phyloP scores from a whole-genome alignment of 805 yeast genomes.

The Gaillardinia entomophila region DNA sequence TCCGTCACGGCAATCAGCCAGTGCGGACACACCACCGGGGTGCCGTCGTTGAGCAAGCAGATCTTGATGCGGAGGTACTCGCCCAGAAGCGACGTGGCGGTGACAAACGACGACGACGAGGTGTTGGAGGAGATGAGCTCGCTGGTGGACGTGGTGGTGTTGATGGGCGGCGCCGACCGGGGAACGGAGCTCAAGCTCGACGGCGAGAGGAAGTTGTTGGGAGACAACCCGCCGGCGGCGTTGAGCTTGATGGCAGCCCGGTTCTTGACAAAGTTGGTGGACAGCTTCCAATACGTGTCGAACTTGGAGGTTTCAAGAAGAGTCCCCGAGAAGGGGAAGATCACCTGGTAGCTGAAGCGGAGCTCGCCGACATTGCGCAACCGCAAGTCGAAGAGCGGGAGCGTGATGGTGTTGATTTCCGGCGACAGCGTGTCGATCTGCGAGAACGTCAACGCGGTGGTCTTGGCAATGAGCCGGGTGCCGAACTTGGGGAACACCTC shows the following conservation, averaged over 20 bases:
- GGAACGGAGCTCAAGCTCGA: slow-evolving; percentile 15
- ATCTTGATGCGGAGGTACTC: slow-evolving; percentile 66
- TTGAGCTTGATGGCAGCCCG: slow-evolving; percentile 22
- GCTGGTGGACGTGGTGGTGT: slow-evolving; percentile 10
- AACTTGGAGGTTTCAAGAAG: slow-evolving; percentile 86
- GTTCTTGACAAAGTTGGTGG: slow-evolving; percentile 53
- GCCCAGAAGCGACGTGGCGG: slow-evolving; percentile 87
- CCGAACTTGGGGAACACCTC: slow-evolving; percentile 95
- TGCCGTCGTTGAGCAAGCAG: slow-evolving; percentile 73
- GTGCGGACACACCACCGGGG: slow-evolving; percentile 75
- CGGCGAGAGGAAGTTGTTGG: slow-evolving; percentile 35
- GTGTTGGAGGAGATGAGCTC: slow-evolving; percentile 13
- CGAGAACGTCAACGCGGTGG: slow-evolving; percentile 64
- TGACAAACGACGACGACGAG: slow-evolving; percentile 60
- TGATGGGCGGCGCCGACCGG: neutral
- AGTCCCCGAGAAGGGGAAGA: slow-evolving; percentile 80
- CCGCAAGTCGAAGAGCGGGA: slow-evolving; percentile 80
- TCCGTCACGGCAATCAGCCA: slow-evolving; percentile 49
- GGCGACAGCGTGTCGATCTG: slow-evolving; percentile 36
- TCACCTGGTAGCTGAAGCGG: slow-evolving; percentile 70
- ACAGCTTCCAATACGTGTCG: slow-evolving; percentile 92
- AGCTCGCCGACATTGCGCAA: slow-evolving; percentile 78
- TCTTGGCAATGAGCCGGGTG: slow-evolving; percentile 82
- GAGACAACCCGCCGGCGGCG: slow-evolving; percentile 37
- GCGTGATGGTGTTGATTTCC: slow-evolving; percentile 34